Evolutionary conservation across 2,329 filamentous ascomycete species (phyloP).

Genomic region (Elsinoe necatrix): DNA sequence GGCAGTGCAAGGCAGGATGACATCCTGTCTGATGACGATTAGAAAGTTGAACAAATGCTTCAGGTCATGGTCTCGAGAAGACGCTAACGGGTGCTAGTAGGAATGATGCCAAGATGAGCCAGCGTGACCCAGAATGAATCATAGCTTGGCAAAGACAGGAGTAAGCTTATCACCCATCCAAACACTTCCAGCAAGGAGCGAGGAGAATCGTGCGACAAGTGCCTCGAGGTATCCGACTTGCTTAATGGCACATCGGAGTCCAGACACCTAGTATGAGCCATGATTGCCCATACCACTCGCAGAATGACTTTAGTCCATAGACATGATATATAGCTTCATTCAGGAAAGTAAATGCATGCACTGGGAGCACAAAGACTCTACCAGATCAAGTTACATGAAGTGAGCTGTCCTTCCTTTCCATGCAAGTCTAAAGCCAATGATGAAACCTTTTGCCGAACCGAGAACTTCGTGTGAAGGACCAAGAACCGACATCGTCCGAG

Average conservation of each 20-base stretch:
- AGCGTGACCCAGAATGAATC: conserved; percentile 8
- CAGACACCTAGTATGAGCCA: not conserved
- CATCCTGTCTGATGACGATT: too few species aligned
- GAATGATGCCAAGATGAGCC: not conserved
- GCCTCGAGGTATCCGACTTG: too few species aligned
- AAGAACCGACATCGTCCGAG: conserved; percentile 13
- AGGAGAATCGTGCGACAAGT: too few species aligned
- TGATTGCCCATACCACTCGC: not conserved
- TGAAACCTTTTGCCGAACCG: conserved; percentile 5
- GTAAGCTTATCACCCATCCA: not conserved
- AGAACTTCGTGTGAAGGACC: not conserved
- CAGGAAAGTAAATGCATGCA: not conserved
- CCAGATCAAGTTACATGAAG: not conserved
- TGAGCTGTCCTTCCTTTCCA: not conserved
- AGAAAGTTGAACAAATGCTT: too few species aligned
- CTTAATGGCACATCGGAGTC: too few species aligned
- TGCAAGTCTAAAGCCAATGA: not conserved
- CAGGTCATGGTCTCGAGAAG: too few species aligned
- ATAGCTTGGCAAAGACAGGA: not conserved
- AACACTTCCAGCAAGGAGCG: not conserved
- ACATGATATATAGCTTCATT: not conserved
- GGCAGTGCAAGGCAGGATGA: too few species aligned
- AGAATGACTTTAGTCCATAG: not conserved
- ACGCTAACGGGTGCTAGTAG: too few species aligned
- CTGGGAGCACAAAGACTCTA: not conserved